These are phyloP conservation scores for Magnusiomyces fungicola DNA, from an alignment of 1,139 yeast genomes.

Conservation along the genomic window DNA sequence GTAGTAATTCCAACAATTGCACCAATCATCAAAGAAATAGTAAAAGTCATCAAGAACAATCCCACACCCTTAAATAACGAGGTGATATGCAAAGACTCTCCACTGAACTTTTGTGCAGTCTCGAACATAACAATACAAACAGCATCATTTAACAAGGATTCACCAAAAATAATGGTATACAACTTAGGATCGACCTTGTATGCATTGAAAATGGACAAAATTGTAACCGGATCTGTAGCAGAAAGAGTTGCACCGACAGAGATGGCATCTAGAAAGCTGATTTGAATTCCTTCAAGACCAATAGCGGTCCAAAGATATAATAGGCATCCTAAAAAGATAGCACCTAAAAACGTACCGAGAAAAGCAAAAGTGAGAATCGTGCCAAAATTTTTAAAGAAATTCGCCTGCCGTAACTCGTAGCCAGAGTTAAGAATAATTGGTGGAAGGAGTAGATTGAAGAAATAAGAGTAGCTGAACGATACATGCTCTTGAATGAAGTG, in stretches of 20 bases:
- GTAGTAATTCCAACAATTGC: constrained; percentile 79
- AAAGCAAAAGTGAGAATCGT: constrained; percentile 92
- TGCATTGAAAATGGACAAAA: constrained; percentile 90
- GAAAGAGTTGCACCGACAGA: constrained; percentile 97
- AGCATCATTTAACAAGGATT: constrained; percentile 90
- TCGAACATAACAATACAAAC: constrained; percentile 98
- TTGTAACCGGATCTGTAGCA: constrained; percentile 98
- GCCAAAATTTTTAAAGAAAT: constrained; percentile 87
- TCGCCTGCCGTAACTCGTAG: constrained; percentile 90
- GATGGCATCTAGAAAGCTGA: constrained; percentile 91
- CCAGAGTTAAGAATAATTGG: constrained; percentile 96
- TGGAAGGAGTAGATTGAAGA: constrained; percentile 88
- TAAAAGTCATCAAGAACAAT: constrained; percentile 85
- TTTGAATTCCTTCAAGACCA: constrained; percentile 79
- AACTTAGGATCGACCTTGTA: constrained; percentile 96
- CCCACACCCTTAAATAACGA: constrained; percentile 92
- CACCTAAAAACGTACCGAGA: constrained; percentile 91
- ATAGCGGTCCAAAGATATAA: constrained; percentile 84
- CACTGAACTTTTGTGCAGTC: constrained; percentile 95
- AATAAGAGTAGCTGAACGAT: constrained; percentile 88
- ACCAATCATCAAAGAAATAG: constrained; percentile 89
- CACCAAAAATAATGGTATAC: constrained; percentile 95
- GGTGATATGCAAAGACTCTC: constrained; percentile 57
- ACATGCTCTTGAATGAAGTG: constrained; percentile 96
- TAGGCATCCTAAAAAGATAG: constrained; percentile 80